Conservation (phyloP, 2,329 filamentous ascomycete genomes). For the Fusarium coffeatum region DNA sequence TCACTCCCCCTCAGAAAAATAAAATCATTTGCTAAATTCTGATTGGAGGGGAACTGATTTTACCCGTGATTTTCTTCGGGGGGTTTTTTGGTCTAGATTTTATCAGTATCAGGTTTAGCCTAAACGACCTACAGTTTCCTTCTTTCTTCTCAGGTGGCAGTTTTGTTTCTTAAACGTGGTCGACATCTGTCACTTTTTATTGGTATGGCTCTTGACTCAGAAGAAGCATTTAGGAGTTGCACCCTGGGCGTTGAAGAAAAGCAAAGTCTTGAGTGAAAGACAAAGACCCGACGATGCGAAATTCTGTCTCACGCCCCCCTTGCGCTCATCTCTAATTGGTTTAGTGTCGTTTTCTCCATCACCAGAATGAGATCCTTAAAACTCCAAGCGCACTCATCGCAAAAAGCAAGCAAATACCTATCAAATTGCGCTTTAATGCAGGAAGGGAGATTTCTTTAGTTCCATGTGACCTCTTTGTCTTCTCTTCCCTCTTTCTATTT, state of each 20-base stretch:
- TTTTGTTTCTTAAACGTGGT: not conserved
- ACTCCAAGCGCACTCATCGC: slow-evolving; percentile 28
- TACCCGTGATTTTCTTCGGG: not conserved
- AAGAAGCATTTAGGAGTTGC: slow-evolving; percentile 5
- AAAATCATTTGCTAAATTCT: not conserved
- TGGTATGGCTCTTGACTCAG: slow-evolving; percentile 27
- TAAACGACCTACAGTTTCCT: slow-evolving; percentile 14
- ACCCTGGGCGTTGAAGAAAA: slow-evolving; percentile 1
- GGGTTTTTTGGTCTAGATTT: slow-evolving; percentile 24
- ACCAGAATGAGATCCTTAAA: not conserved
- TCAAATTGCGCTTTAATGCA: not conserved
- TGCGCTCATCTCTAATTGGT: not conserved
- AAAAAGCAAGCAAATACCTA: slow-evolving; percentile 29
- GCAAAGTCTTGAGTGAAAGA: not conserved
- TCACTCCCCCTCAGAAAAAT: slow-evolving; percentile 9
- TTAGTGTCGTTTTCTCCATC: slow-evolving; percentile 36
- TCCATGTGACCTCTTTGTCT: slow-evolving; percentile 26
- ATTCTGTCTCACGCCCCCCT: slow-evolving; percentile 3
- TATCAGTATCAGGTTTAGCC: slow-evolving; percentile 35
- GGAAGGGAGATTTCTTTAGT: not conserved
- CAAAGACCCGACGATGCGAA: slow-evolving; percentile 9
- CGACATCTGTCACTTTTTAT: not conserved
- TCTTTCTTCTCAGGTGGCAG: not conserved
- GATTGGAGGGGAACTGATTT: slow-evolving; percentile 9
- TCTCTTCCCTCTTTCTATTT: slow-evolving; percentile 6